phyloP scores from a whole-genome alignment of 495 filamentous ascomycete genomes.

The Paragyromitra xinjiangensis region DNA sequence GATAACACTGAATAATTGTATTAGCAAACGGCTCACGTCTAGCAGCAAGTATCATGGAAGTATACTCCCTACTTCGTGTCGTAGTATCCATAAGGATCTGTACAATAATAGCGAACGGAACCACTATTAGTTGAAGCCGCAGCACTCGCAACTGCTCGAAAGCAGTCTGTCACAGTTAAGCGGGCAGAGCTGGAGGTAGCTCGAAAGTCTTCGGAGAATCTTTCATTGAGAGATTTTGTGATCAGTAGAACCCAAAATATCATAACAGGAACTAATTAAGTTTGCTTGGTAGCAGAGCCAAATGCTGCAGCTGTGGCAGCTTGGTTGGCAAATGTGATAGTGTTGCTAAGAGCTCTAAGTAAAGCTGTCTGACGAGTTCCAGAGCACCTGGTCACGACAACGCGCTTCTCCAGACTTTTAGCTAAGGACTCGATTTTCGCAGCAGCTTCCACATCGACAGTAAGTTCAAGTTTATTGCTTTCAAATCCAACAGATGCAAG shows the following conservation, averaged over 20 bases:
- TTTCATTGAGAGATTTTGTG: background rate
- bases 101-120: too few species aligned
- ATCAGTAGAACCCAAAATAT: slow-evolving; percentile 1
- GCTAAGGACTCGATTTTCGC: slow-evolving; percentile 62
- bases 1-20: too few species aligned
- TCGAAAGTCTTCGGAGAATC: slow-evolving; percentile 70
- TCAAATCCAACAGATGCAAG: slow-evolving; percentile 59
- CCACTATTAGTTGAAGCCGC: too few species aligned
- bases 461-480: slow-evolving; percentile 63
- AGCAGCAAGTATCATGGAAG: too few species aligned
- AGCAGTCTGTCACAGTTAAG: slow-evolving; percentile 20
- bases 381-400: slow-evolving; percentile 64
- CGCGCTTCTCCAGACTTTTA: slow-evolving; percentile 64
- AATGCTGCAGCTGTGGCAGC: slow-evolving; percentile 65
- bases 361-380: slow-evolving; percentile 60
- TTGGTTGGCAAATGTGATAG: slow-evolving; percentile 63
- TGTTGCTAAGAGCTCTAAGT: slow-evolving; percentile 63
- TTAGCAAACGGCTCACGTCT: too few species aligned
- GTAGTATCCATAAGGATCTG: too few species aligned
- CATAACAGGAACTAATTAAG: background rate
- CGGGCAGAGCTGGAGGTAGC: slow-evolving; percentile 62
- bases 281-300: slow-evolving; percentile 62
- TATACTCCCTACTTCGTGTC: too few species aligned
- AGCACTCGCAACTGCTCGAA: too few species aligned
- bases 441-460: slow-evolving; percentile 65